phyloP scores from a whole-genome alignment of 1,284 basidiomycete genomes.

The Takashimella koratensis region DNA sequence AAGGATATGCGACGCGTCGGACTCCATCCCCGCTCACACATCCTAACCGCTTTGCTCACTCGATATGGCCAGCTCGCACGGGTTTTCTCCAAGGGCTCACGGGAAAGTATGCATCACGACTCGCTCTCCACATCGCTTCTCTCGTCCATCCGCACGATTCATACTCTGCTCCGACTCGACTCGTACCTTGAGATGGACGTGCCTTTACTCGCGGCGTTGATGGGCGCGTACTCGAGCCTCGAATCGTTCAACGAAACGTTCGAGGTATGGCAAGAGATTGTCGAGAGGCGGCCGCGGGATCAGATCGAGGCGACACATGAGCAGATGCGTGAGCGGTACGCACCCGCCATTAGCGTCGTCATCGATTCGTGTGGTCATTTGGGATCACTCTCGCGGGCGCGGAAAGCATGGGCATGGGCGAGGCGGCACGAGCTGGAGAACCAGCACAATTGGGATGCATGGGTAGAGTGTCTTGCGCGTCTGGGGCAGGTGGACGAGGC shows the following conservation, averaged over 20 bases:
- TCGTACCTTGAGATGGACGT: constrained; percentile 68
- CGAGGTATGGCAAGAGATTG: constrained; percentile 74
- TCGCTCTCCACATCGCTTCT: constrained; percentile 22
- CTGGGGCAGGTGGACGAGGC: constrained; percentile 66
- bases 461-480: constrained; percentile 83
- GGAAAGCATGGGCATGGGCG: constrained; percentile 57
- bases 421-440: constrained; percentile 55
- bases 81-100: neutral
- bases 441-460: constrained; percentile 62
- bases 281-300: constrained; percentile 53
- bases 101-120: neutral
- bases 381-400: constrained; percentile 55
- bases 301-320: constrained; percentile 8
- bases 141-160: constrained; percentile 60
- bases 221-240: constrained; percentile 75
- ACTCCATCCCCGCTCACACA: constrained; percentile 56
- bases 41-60: constrained; percentile 70
- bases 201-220: constrained; percentile 76
- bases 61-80: constrained; percentile 41
- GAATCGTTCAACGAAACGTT: constrained; percentile 67
- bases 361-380: constrained; percentile 75
- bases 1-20: constrained; percentile 74
- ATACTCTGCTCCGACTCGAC: constrained; percentile 75
- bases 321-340: constrained; percentile 45
- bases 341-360: constrained; percentile 71